Evolutionary conservation across 140 eudicot species (phyloP), one percentile per base, ranked within the genome.

Genomic region (Stevia rebaudiana): DNA sequence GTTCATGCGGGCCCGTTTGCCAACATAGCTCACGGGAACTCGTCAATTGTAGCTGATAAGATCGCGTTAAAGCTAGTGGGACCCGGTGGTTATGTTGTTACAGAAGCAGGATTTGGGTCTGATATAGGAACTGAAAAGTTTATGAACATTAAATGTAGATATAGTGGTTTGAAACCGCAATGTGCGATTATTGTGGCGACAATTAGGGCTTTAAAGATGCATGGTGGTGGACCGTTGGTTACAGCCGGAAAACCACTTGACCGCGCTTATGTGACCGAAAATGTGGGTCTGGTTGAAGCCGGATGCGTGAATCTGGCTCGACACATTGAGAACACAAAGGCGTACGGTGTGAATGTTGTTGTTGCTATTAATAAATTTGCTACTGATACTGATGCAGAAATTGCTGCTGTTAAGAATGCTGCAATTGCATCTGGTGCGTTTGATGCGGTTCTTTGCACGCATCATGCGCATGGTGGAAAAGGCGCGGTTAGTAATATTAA

Each of bases 1-100:
- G 94, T 86, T 61, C 97, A 90, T 11, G 97, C 97, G 0, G 95
- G 94, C 10, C 97, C 95, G 4, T 90, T 90, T 74, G 97, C 97
- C 8, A 86, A 90, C 65, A 90, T 90, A 30, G 97, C 97, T 46
- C 97, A 90, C 41, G 97, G 97, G 16, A 90, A 69, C 72, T 90
- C 97, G 5, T 90, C 97, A 6, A 84, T 90, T 1, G 85, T 90
- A 23, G 95, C 97, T 23, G 97, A 90, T 61, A 90, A 83, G 68
- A 86, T 90, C 12, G 97, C 97, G 6, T 68, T 86, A 66, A 90
- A 84, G 78, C 78, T 90, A 42, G 97, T 90, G 72, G 94, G 97
- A 7, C 94, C 94, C 1, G 97, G 87, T 61, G 97, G 97, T 9
- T 90, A 81, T 68, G 97, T 90, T 61, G 85, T 90, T 0, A 90